Evolutionary conservation across 2,329 filamentous ascomycete genomes (phyloP).

Genomic region (Akanthomyces muscarius): DNA sequence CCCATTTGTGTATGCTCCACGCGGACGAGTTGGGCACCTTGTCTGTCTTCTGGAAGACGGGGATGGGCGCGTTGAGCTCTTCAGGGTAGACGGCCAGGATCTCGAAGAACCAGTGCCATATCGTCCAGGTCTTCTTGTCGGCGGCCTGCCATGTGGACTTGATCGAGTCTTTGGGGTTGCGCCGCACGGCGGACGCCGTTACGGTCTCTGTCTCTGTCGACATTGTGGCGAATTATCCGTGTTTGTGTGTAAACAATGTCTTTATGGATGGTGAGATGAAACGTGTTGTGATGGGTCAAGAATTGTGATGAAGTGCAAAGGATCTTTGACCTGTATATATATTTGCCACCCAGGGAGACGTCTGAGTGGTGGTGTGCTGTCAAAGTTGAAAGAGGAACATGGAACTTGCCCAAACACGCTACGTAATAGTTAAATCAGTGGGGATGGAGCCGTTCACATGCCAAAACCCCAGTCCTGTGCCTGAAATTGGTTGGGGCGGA

Average conservation of each 20-base stretch:
- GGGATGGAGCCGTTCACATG: slow-evolving; percentile 6
- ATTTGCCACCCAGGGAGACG: not conserved
- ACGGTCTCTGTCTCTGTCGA: slow-evolving; percentile 12
- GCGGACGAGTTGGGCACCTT: slow-evolving; percentile 37
- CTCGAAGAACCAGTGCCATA: slow-evolving; percentile 31
- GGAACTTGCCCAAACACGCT: not conserved
- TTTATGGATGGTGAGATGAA: not conserved
- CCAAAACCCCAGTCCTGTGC: not conserved
- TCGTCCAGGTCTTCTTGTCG: slow-evolving; percentile 29
- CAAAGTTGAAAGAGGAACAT: not conserved
- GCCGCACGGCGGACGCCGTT: slow-evolving; percentile 10
- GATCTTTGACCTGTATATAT: not conserved
- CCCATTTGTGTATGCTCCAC: slow-evolving; percentile 36
- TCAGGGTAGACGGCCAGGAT: slow-evolving; percentile 27
- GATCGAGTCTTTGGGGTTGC: slow-evolving; percentile 33
- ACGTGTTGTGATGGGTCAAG: not conserved
- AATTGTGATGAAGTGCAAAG: not conserved
- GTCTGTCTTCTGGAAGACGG: slow-evolving; percentile 38
- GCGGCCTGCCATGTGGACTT: slow-evolving; percentile 36
- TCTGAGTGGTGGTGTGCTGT: not conserved
- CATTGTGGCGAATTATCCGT: not conserved
- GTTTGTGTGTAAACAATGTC: not conserved
- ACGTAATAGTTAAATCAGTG: slow-evolving; percentile 5
- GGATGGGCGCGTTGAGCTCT: slow-evolving; percentile 29
- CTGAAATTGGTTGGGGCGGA: slow-evolving; percentile 10